phyloP scores from a whole-genome alignment of 768 basidiomycete genomes.

The Peribolospora kevripleyi region DNA sequence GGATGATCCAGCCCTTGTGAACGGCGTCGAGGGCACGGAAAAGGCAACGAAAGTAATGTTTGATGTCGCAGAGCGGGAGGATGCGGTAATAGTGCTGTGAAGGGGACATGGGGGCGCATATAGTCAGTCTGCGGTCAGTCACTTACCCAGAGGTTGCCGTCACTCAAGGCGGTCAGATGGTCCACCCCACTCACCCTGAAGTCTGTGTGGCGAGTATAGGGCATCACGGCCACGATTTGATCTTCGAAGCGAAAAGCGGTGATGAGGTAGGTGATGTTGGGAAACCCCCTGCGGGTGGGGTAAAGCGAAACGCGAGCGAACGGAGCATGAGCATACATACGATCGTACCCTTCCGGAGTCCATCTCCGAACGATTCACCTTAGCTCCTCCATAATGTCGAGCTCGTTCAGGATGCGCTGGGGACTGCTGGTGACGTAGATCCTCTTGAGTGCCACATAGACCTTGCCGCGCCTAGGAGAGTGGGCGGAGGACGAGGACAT shows the following conservation, averaged over 20 bases:
- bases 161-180: background rate
- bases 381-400: conserved; percentile 57
- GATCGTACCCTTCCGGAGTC: background rate
- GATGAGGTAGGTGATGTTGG: conserved; percentile 77
- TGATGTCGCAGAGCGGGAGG: conserved; percentile 51
- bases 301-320: background rate
- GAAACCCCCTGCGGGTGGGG: conserved; percentile 36
- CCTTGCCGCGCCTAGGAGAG: conserved; percentile 14
- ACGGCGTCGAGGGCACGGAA: conserved; percentile 73
- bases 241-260: conserved; percentile 77
- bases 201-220: conserved; percentile 74
- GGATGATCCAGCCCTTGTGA: conserved; percentile 63
- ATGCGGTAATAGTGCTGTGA: conserved; percentile 42
- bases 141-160: background rate
- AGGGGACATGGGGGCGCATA: background rate
- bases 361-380: conserved; percentile 15
- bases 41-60: conserved; percentile 69
- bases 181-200: conserved; percentile 43
- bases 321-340: background rate
- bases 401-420: conserved; percentile 72
- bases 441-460: conserved; percentile 80
- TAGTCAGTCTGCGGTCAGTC: background rate
- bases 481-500: background rate
- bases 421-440: conserved; percentile 94
- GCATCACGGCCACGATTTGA: conserved; percentile 83